phyloP scores from a whole-genome alignment of 2,329 filamentous ascomycete genomes.

The Pseudocercospora fuligena region DNA sequence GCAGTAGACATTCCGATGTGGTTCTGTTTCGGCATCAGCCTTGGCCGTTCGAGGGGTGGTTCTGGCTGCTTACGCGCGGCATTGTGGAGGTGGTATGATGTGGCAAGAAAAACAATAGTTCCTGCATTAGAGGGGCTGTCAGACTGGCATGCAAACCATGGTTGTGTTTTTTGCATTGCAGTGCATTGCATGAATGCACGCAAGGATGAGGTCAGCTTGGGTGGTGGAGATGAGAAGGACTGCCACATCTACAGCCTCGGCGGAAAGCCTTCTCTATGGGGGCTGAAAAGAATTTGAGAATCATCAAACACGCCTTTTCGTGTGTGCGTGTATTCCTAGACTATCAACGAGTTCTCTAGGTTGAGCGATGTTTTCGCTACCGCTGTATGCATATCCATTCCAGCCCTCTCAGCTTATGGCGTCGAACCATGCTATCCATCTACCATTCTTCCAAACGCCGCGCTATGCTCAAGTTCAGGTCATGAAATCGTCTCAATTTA shows the following conservation, averaged over 20 bases:
- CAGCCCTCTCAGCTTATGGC: neutral
- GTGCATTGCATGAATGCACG: neutral
- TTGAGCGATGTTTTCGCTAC: conserved; percentile 1
- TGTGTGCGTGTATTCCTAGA: neutral
- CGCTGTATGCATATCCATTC: neutral
- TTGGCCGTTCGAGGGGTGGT: neutral
- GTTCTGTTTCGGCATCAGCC: neutral
- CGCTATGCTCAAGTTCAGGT: conserved; percentile 7
- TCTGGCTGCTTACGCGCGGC: neutral
- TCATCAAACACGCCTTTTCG: conserved; percentile 2
- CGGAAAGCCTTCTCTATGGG: neutral
- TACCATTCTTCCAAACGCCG: conserved; percentile 5
- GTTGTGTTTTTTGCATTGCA: neutral
- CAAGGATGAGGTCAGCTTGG: conserved; percentile 9
- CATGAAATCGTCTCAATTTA: conserved; percentile 12
- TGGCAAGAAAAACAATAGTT: conserved; percentile 4
- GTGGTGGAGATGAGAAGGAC: conserved; percentile 3
- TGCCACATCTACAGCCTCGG: neutral
- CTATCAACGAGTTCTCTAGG: neutral
- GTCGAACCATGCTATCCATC: neutral
- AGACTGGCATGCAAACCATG: neutral
- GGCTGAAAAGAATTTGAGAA: neutral
- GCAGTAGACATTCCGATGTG: conserved; percentile 3
- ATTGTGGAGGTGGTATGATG: neutral
- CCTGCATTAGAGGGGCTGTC: neutral